Conservation (phyloP, 2,329 filamentous ascomycete species). For the Coleophoma crateriformis region DNA sequence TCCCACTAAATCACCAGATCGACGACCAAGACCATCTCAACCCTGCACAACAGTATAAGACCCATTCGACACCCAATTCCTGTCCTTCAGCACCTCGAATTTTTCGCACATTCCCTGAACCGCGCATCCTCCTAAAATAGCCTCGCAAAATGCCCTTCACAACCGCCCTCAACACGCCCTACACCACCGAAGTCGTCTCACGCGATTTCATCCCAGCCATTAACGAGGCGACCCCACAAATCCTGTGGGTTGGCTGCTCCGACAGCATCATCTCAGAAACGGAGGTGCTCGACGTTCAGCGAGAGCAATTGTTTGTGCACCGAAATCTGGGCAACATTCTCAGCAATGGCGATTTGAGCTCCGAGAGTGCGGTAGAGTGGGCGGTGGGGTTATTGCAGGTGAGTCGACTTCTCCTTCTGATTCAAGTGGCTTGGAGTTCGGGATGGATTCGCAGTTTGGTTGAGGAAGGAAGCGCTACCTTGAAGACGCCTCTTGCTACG, state of each 20-base stretch:
- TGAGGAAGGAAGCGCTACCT: too few species aligned
- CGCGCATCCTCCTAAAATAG: too few species aligned
- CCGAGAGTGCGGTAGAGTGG: constrained; percentile 57
- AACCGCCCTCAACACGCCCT: neutral
- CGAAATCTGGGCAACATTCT: constrained; percentile 60
- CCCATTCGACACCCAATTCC: too few species aligned
- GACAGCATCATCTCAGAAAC: constrained; percentile 1
- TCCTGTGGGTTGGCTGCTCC: constrained; percentile 4
- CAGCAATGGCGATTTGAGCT: constrained; percentile 52
- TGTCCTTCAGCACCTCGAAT: too few species aligned
- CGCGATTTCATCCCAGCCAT: neutral
- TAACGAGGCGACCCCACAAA: neutral
- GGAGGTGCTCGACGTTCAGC: neutral
- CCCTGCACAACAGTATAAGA: too few species aligned
- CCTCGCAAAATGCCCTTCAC: neutral
- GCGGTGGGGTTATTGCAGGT: constrained; percentile 57
- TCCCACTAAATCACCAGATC: too few species aligned
- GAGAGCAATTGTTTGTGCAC: constrained; percentile 3
- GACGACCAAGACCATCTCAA: too few species aligned
- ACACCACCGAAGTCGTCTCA: neutral
- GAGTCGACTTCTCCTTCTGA: neutral
- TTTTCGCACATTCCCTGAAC: neutral
- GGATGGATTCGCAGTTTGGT: neutral
- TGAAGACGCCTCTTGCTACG: too few species aligned
- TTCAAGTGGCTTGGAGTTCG: neutral